Conservation (phyloP, 2,329 filamentous ascomycete genomes). For the Zymoseptoria pseudotritici region DNA sequence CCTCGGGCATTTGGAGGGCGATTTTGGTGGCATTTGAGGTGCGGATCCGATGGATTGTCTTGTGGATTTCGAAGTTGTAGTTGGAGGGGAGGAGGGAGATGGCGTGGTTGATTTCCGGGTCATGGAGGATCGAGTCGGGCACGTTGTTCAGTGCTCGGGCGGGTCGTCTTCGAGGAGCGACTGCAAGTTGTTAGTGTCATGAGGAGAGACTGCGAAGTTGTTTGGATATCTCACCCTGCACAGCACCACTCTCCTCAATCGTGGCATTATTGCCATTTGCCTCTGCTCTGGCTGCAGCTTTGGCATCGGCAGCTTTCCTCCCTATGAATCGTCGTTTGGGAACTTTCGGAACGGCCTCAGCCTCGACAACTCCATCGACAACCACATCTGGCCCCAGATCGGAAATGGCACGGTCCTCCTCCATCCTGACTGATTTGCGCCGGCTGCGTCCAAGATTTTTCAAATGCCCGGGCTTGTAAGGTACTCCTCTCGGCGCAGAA, state of each 20-base stretch:
- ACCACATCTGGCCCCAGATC: conserved; percentile 64
- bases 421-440: conserved; percentile 48
- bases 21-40: conserved; percentile 71
- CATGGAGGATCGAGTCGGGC: conserved; percentile 75
- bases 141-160: conserved; percentile 86
- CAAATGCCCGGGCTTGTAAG: neutral
- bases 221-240: conserved; percentile 51
- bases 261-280: conserved; percentile 26
- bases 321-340: conserved; percentile 93
- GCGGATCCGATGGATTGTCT: conserved; percentile 91
- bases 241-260: conserved; percentile 56
- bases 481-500: neutral
- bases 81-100: conserved; percentile 84
- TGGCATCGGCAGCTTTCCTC: conserved; percentile 62
- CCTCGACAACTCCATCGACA: conserved; percentile 47
- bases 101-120: conserved; percentile 77
- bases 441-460: neutral
- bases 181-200: conserved; percentile 37
- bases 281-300: conserved; percentile 41
- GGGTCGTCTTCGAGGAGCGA: conserved; percentile 61
- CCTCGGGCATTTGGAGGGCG: conserved; percentile 95
- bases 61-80: conserved; percentile 97
- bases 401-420: conserved; percentile 63
- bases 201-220: neutral
- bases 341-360: conserved; percentile 50